Base-by-base conservation (phyloP, 2,329 filamentous ascomycete genomes). In the Botrytis paeoniae region DNA sequence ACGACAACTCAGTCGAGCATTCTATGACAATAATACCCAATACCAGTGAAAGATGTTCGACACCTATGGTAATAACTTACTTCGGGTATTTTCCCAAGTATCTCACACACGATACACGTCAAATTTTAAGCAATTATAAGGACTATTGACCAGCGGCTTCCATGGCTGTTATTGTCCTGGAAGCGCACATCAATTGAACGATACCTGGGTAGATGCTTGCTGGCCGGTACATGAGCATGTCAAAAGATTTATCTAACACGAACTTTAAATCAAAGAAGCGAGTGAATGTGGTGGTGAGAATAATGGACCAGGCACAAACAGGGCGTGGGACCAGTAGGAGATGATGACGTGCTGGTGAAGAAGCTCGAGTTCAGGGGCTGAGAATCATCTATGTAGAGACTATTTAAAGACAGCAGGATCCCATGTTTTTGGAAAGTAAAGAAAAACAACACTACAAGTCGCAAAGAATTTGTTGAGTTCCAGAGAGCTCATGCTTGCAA, bases 141-240 rank as follows among this genome's bases (percentile, higher is more conserved):
- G 22, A 2, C 22, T 25, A n/a, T 37, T 14, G 1, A 35, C 14
- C 2, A 25, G 6, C 8, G 3, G 20, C 1, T 37, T 25, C 3
- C 32, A 25, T 10, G 35, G 2, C 5, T 25, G 0, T 25, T 16
- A 7, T 25, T 61, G 2, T 35, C 3, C 0, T 22, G 32, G 0
- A 25, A 35, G 20, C 3, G 0, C 4, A 12, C 4, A 32, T 37
- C 4, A n/a, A 3, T 8, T 20, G 43, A 20, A 8, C 6, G 1
- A 20, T 8, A 8, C 18, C 18, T 2, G 3, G 18, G 4, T 51
- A 25, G 48, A 51, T n/a, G 4, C n/a, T 25, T 45, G 10, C 41
- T 25, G 0, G 10, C 48, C 6, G 6, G 2, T 35, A 22, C 1
- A 25, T 18, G n/a, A 64, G 37, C 25, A 39, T 10, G 4, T 12